Evolutionary conservation across 495 filamentous ascomycete genomes (phyloP).

Genomic region (Oidiodendron maius): DNA sequence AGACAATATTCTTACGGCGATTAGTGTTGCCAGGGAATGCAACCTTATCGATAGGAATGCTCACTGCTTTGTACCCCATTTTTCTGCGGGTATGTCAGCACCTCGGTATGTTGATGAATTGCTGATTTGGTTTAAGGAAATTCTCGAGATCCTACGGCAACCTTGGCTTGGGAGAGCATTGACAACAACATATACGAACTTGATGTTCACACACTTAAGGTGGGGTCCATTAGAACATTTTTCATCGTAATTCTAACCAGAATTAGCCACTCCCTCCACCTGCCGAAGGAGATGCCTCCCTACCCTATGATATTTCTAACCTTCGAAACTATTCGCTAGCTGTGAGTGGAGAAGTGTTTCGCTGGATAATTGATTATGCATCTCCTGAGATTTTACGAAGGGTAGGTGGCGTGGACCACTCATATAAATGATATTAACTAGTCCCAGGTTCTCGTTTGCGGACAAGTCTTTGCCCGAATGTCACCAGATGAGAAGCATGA

Average conservation of each 20-base stretch:
- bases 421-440: slow-evolving; percentile 5
- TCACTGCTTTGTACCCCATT: slow-evolving; percentile 89
- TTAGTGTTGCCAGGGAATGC: slow-evolving; percentile 94
- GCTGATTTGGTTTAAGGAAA: slow-evolving; percentile 37
- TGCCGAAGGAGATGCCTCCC: slow-evolving; percentile 65
- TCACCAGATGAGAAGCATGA: slow-evolving; percentile 99
- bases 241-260: slow-evolving; percentile 19
- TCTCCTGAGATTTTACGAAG: slow-evolving; percentile 41
- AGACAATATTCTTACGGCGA: slow-evolving; percentile 95
- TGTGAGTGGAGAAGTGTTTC: slow-evolving; percentile 87
- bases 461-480: slow-evolving; percentile 97
- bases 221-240: slow-evolving; percentile 24
- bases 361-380: slow-evolving; percentile 92
- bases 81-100: slow-evolving; percentile 56
- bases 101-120: not conserved
- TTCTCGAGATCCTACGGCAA: slow-evolving; percentile 59
- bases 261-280: slow-evolving; percentile 62
- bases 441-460: slow-evolving; percentile 73
- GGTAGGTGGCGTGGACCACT: too few species aligned
- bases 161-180: slow-evolving; percentile 84
- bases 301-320: slow-evolving; percentile 76
- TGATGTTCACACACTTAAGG: slow-evolving; percentile 69
- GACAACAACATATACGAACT: slow-evolving; percentile 73
- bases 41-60: slow-evolving; percentile 71
- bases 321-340: slow-evolving; percentile 80